Evolutionary conservation across 495 filamentous ascomycete species (phyloP), one percentile per base, ranked within the genome.

Genomic region (Neurospora tetraspora): DNA sequence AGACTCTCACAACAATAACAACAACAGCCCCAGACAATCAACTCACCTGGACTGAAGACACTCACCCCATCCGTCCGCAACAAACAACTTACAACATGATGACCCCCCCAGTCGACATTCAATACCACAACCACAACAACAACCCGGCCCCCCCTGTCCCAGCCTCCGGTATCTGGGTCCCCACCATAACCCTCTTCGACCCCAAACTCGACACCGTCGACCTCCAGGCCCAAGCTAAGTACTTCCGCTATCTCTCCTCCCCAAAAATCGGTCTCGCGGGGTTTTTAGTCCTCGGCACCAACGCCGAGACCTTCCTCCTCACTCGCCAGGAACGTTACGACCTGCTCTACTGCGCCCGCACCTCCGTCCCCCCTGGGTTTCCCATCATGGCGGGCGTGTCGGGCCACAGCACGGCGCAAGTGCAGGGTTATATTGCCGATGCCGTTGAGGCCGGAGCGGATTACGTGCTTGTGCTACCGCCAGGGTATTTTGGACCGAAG

Each of bases 291-390:
- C 82, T 90, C 39, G 89, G 89, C 71, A 90, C 89, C 47, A 91
- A 91, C 79, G 88, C 88, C 72, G 89, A 91, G 78, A 86, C 89
- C 7, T 89, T 91, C 78, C 85, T 91, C 0, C 82, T 91, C 43
- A 89, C 88, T 12, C 87, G 88, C 68, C 83, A 89, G 69, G 89
- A 91, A 76, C 86, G 89, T 40, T 76, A 77, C 9, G 78, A 82
- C 39, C 80, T 89, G 20, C 83, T 91, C 53, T 69, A 77, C 23
- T 78, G 84, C 16, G 89, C 89, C 16, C 86, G 88, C 34, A 76
- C 82, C 27, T 83, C 85, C 12, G 86, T 87, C 14, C 85, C 84
- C 10, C 81, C 85, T 0, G 74, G 75, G 4, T 39, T 83, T 74
- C 88, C 88, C 36, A 79, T 91, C 72, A 91, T 91, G 85, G 89